Conservation (phyloP, 2,329 filamentous ascomycete species). For the Ascochyta fabae region DNA sequence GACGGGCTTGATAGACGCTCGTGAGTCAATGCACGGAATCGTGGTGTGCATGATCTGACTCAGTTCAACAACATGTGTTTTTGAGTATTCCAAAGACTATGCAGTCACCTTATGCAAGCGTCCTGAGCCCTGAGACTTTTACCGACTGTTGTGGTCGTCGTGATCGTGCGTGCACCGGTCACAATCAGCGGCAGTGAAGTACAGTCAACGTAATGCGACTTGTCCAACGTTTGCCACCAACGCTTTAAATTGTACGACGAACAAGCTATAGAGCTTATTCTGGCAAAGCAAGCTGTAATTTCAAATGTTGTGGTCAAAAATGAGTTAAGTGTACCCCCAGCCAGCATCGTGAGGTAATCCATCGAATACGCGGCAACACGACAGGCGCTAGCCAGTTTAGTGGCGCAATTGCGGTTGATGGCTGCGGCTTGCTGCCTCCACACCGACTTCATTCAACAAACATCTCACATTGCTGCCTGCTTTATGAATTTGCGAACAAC, state of each 20-base stretch:
- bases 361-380: constrained; percentile 1
- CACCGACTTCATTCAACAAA: constrained; percentile 11
- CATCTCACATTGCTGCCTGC: constrained; percentile 8
- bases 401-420: neutral
- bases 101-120: neutral
- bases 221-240: neutral
- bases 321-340: neutral
- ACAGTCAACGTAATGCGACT: neutral
- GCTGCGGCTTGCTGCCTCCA: constrained; percentile 14
- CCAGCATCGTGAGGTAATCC: constrained; percentile 7
- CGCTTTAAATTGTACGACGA: neutral
- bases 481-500: neutral
- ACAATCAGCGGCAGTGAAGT: neutral
- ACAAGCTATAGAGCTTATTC: neutral
- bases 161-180: neutral
- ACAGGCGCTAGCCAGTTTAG: constrained; percentile 2
- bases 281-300: too few species aligned
- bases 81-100: neutral
- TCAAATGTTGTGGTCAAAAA: neutral
- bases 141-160: neutral
- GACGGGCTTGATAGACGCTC: neutral
- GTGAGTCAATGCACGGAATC: neutral
- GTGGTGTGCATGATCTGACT: neutral
- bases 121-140: neutral
- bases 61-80: neutral